Conservation (phyloP, 257 asterid species). For the Cruciata laevipes region DNA sequence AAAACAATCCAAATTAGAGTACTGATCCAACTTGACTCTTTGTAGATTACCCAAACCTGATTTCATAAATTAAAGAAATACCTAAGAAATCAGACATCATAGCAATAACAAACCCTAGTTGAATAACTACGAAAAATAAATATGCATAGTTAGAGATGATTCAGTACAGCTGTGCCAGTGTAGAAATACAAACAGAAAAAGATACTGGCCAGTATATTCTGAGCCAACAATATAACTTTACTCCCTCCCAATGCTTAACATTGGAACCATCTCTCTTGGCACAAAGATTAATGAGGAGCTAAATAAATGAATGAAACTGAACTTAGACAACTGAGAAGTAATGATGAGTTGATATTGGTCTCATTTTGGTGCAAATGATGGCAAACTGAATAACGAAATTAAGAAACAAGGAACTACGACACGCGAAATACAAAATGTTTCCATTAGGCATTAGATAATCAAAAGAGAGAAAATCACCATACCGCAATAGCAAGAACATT, state of each 20-base stretch:
- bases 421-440: neutral
- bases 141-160: neutral
- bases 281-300: too few relatives aligned
- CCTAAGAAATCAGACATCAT: neutral
- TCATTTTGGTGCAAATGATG: too few relatives aligned
- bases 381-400: too few relatives aligned
- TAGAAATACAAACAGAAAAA: neutral
- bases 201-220: neutral
- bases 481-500: slow-evolving; percentile 52
- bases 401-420: neutral
- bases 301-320: too few relatives aligned
- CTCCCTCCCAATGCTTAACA: too few relatives aligned
- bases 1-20: slow-evolving; percentile 48
- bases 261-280: too few relatives aligned
- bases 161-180: neutral
- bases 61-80: slow-evolving; percentile 3
- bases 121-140: neutral
- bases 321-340: too few relatives aligned
- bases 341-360: too few relatives aligned
- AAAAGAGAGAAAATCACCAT: slow-evolving; percentile 19
- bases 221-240: neutral
- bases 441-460: neutral
- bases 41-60: slow-evolving; percentile 73
- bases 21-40: slow-evolving; percentile 60
- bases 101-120: neutral